Evolutionary conservation across 1,284 basidiomycete species (phyloP), one percentile per base, ranked within the genome.

Genomic region (Sporisorium exsertum): DNA sequence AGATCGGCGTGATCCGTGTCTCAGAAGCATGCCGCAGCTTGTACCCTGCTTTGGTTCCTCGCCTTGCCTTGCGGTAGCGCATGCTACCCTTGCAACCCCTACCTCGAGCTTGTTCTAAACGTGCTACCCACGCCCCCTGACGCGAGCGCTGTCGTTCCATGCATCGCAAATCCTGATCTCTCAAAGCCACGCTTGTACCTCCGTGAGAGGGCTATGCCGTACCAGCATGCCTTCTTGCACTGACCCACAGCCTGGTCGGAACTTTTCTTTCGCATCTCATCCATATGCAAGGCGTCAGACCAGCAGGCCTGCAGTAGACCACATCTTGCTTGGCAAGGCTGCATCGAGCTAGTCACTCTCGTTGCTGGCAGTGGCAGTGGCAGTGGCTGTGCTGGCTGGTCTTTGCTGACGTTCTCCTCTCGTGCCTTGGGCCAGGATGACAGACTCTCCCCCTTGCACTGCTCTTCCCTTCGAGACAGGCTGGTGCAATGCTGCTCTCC

Each of bases 61-160:
- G 46, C 62, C 51, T 64, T 53, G 42, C 61, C 54, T 70, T 29
- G 58, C 20, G 24, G 20, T 60, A 37, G 55, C 24, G 53, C 62
- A 47, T 24, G 32, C 46, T 54, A 52, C 59, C 55, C 24, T 50
- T 49, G 42, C 37, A 27, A 45, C 33, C 69, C 59, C 59, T 65
- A 52, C 69, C 42, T 65, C 50, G 45, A 65, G 69, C 69, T 72
- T 56, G 69, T 51, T 24, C 69, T 46, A 27, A 37, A 13, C 13
- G 9, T 22, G 57, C 55, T 43, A 43, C 60, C 35, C 62, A 61
- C 58, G 53, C 22, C 53, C 62, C 62, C 58, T 70, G 57, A 58
- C 53, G 45, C 50, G 42, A 27, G 45, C 20, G 51, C 33, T 51
- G 58, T 45, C 32, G 29, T 46, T 58, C 58, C 42, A 45, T 58